These are phyloP conservation scores for Nannizzia gypsea DNA, from an alignment of 2,329 filamentous ascomycete genomes.

Conservation along the genomic window DNA sequence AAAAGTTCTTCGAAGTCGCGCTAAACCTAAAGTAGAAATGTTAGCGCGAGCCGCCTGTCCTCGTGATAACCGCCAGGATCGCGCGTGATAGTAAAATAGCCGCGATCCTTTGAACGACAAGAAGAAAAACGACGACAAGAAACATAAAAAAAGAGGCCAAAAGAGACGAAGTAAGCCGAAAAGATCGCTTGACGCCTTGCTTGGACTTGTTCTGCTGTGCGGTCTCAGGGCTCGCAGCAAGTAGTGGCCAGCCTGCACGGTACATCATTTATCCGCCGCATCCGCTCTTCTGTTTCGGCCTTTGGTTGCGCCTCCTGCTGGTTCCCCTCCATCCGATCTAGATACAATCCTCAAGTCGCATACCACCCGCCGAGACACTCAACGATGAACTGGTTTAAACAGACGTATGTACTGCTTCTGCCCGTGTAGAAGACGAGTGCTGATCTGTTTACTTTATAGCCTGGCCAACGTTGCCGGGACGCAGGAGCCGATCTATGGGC, in stretches of 20 bases:
- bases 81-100: background rate
- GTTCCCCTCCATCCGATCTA: slow-evolving; percentile 1
- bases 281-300: background rate
- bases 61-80: background rate
- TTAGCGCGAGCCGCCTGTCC: background rate
- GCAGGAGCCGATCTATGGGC: slow-evolving; percentile 90
- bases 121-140: background rate
- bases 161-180: background rate
- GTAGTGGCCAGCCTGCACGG: background rate
- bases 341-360: background rate
- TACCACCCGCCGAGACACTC: slow-evolving; percentile 5
- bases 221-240: background rate
- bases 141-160: background rate
- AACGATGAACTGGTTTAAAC: slow-evolving; percentile 93
- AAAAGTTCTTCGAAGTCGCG: background rate
- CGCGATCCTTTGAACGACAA: background rate
- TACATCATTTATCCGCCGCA: slow-evolving; percentile 1
- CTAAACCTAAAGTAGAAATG: background rate
- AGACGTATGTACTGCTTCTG: slow-evolving; percentile 52
- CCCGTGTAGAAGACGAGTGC: slow-evolving; percentile 11
- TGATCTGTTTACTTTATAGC: slow-evolving; percentile 40
- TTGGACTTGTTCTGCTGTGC: background rate
- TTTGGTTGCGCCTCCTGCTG: background rate
- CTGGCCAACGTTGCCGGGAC: slow-evolving; percentile 77
- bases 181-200: background rate